Evolutionary conservation across 306 rosid species (phyloP).

Genomic region (Senna tora): DNA sequence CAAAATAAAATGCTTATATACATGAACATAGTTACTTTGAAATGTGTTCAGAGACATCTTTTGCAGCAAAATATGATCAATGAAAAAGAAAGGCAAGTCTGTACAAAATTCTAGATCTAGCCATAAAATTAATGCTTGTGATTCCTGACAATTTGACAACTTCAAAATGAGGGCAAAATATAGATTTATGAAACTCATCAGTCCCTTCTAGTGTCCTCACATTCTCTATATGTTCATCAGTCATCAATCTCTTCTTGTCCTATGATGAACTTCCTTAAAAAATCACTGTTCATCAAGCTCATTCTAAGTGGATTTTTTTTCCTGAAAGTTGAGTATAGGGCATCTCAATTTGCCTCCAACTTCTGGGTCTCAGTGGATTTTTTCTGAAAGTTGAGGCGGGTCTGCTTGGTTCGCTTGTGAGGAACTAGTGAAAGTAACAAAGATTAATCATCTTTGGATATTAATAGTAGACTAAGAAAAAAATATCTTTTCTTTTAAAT

Average conservation of each 20-base stretch:
- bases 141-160: conserved; percentile 7
- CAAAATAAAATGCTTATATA: not conserved
- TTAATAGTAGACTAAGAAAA: not conserved
- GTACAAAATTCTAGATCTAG: conserved; percentile 32
- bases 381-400: conserved; percentile 56
- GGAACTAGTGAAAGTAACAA: conserved; percentile 42
- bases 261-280: conserved; percentile 23
- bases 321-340: not conserved
- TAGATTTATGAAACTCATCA: not conserved
- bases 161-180: conserved; percentile 3
- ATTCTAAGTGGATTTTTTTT: no score
- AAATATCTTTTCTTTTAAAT: not conserved
- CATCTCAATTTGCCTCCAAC: conserved; percentile 53
- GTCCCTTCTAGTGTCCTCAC: not conserved
- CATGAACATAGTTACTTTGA: not conserved
- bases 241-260: not conserved
- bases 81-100: conserved; percentile 20
- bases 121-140: conserved; percentile 27
- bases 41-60: not conserved
- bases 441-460: conserved; percentile 9
- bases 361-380: conserved; percentile 52
- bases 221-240: no score
- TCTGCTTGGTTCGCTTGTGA: conserved; percentile 63
- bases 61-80: conserved; percentile 22
- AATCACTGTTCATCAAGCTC: conserved; percentile 4